Percentiles rank a stretch among this genome's conserved stretches.
Conservation (phyloP, 2,329 filamentous ascomycete species). For the Penicillium digitatum region DNA sequence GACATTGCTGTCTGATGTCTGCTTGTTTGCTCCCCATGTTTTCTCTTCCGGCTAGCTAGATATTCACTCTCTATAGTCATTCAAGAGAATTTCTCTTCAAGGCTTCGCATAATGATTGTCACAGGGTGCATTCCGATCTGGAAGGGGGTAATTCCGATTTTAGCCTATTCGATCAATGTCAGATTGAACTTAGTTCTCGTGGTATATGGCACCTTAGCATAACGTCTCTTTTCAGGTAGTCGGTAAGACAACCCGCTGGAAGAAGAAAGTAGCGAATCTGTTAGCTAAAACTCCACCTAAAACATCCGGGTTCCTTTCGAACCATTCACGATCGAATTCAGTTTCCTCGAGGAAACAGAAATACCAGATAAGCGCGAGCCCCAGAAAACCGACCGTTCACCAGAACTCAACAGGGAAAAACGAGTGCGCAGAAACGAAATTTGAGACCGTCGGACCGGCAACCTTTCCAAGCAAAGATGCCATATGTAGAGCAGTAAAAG, state of each 20-base stretch:
- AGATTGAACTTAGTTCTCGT: not conserved
- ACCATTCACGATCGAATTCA: slow-evolving; percentile 28
- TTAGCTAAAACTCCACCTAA: slow-evolving; percentile 20
- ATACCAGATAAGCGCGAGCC: slow-evolving; percentile 33
- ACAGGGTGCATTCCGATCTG: slow-evolving; percentile 35
- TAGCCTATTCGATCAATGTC: slow-evolving; percentile 8
- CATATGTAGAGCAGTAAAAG: slow-evolving; percentile 39
- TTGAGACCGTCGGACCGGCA: slow-evolving; percentile 39
- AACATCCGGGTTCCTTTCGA: slow-evolving; percentile 16
- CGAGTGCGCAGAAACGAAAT: slow-evolving; percentile 36
- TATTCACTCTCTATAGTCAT: not conserved
- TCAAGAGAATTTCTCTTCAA: not conserved
- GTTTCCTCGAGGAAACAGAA: slow-evolving; percentile 43
- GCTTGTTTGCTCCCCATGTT: not conserved
- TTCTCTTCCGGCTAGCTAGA: not conserved
- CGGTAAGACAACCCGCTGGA: slow-evolving; percentile 20
- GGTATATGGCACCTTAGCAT: not conserved
- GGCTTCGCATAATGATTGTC: slow-evolving; percentile 31
- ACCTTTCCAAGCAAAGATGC: slow-evolving; percentile 38
- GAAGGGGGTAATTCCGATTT: slow-evolving; percentile 23
- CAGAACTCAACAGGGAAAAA: slow-evolving; percentile 43
- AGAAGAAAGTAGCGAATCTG: slow-evolving; percentile 28
- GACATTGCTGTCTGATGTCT: not conserved
- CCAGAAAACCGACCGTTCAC: slow-evolving; percentile 43
- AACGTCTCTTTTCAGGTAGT: slow-evolving; percentile 25